Evolutionary conservation across 768 basidiomycete species (phyloP).

Genomic region (Lactarius evosmus): DNA sequence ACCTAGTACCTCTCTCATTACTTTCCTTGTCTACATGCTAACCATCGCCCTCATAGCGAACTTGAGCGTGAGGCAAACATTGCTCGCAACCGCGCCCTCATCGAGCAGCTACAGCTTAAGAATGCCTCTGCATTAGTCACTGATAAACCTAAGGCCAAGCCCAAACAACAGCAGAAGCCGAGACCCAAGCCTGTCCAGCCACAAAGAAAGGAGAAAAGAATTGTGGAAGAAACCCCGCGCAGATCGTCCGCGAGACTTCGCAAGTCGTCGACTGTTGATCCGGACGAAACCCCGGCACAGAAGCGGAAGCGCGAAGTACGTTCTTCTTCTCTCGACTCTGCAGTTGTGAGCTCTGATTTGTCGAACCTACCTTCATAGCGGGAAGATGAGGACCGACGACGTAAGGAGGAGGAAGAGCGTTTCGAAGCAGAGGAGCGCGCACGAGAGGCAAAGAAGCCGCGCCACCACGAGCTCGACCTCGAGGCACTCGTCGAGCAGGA

Average conservation of each 20-base stretch:
- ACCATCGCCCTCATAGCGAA: constrained; percentile 43
- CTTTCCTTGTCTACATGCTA: not conserved
- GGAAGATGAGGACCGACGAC: constrained; percentile 48
- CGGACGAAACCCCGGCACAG: constrained; percentile 62
- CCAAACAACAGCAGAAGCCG: constrained; percentile 33
- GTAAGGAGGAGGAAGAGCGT: constrained; percentile 59
- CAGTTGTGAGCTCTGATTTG: not conserved
- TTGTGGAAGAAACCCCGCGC: constrained; percentile 45
- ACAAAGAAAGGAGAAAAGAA: constrained; percentile 49
- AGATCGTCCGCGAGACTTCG: constrained; percentile 66
- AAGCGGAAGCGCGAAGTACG: constrained; percentile 64
- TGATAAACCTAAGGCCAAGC: constrained; percentile 37
- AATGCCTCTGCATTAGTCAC: constrained; percentile 51
- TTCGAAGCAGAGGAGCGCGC: constrained; percentile 60
- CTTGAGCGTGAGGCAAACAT: constrained; percentile 77
- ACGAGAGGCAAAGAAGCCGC: constrained; percentile 62
- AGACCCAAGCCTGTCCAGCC: constrained; percentile 64
- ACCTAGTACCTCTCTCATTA: constrained; percentile 24
- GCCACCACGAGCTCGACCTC: constrained; percentile 64
- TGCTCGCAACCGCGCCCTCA: constrained; percentile 70
- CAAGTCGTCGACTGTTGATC: constrained; percentile 44
- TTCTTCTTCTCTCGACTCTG: not conserved
- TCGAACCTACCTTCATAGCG: constrained; percentile 36
- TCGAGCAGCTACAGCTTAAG: constrained; percentile 67
- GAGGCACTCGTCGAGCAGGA: constrained; percentile 44